Evolutionary conservation across 169 alveolate species (phyloP).

Genomic region (Cryptosporidium felis): DNA sequence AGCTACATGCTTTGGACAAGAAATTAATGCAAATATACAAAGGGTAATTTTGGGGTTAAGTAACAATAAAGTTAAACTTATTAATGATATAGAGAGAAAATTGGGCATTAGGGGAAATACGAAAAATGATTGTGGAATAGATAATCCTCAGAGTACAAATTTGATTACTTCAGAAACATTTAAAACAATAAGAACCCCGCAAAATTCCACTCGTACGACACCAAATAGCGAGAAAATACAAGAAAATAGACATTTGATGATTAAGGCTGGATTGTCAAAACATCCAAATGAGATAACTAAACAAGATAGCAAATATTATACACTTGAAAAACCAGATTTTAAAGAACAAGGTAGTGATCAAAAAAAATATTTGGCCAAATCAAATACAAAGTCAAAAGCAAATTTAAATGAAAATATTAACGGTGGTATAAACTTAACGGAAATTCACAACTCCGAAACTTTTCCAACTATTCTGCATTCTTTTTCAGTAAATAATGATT

Average conservation of each 20-base stretch:
- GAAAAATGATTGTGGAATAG: not conserved
- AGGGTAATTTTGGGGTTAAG: slow-evolving; percentile 8
- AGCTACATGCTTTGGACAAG: slow-evolving; percentile 22
- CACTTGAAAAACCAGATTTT: too few species aligned
- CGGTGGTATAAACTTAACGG: not conserved
- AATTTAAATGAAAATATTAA: not conserved
- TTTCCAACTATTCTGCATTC: slow-evolving; percentile 36
- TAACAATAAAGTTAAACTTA: slow-evolving; percentile 8
- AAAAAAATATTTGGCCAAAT: too few species aligned
- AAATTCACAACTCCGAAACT: slow-evolving; percentile 6
- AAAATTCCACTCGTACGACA: not conserved
- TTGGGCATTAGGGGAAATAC: not conserved
- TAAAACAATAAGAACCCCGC: not conserved
- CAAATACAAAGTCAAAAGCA: not conserved
- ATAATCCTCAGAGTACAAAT: not conserved
- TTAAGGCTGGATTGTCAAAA: not conserved
- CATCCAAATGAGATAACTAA: not conserved
- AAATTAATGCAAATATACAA: not conserved
- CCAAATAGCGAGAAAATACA: not conserved
- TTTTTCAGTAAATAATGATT: slow-evolving; percentile 1
- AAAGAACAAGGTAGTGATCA: too few species aligned
- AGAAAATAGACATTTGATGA: not conserved
- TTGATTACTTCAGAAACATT: not conserved
- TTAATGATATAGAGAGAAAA: slow-evolving; percentile 31
- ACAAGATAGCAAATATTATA: not conserved